phyloP scores from a whole-genome alignment of 2,329 filamentous ascomycete genomes.

The Aspergillus caelatus region DNA sequence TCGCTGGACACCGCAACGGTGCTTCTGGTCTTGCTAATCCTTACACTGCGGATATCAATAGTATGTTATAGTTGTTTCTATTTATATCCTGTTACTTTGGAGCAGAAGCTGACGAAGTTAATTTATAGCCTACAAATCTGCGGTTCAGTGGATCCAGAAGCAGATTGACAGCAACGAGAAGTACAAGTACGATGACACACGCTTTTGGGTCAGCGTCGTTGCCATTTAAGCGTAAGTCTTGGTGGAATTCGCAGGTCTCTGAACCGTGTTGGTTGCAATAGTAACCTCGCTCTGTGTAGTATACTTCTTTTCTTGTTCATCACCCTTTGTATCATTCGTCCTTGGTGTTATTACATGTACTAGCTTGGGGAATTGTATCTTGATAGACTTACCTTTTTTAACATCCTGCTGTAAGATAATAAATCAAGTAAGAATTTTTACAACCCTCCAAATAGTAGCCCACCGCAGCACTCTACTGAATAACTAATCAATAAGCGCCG shows the following conservation, averaged over 20 bases:
- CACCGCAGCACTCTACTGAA: accelerated
- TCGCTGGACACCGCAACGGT: conserved; percentile 29
- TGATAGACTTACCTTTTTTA: background rate
- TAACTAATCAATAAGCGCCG: background rate
- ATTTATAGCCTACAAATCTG: conserved; percentile 26
- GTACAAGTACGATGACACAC: conserved; percentile 31
- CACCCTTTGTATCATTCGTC: background rate
- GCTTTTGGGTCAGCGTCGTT: conserved; percentile 31
- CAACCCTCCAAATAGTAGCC: background rate
- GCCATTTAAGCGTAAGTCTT: background rate
- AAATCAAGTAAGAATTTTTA: background rate
- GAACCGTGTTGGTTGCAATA: background rate
- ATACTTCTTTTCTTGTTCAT: background rate
- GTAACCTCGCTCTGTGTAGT: background rate
- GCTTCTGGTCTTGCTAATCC: conserved; percentile 25
- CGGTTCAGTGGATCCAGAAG: conserved; percentile 32
- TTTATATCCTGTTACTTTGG: background rate
- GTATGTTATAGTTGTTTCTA: background rate
- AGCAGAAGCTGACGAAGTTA: background rate
- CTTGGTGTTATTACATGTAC: background rate
- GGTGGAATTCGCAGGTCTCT: background rate
- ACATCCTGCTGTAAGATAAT: background rate
- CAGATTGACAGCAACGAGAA: conserved; percentile 26
- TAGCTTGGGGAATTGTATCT: background rate
- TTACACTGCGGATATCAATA: conserved; percentile 16